These are phyloP conservation scores for Entamoeba nuttalli DNA, from an alignment of 208 protist genomes.

Conservation along the genomic window DNA sequence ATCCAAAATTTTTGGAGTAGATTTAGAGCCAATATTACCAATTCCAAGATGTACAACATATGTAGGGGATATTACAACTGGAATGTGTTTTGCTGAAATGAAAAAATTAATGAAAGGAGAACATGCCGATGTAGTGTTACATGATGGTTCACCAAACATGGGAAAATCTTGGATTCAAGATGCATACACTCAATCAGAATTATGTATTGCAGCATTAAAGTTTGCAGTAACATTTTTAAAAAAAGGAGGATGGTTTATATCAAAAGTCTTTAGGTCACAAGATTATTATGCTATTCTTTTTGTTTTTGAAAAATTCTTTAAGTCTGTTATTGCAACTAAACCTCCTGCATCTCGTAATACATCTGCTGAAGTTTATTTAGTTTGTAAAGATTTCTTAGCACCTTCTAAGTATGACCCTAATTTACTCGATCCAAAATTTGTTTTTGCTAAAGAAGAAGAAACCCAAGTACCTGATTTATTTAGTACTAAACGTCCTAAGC, in stretches of 20 bases:
- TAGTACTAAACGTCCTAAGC: neutral
- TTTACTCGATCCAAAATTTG: constrained; percentile 75
- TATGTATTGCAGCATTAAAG: neutral
- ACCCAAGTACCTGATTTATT: neutral
- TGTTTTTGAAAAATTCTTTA: constrained; percentile 90
- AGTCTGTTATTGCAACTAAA: constrained; percentile 90
- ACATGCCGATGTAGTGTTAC: constrained; percentile 68
- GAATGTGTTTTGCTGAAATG: constrained; percentile 68
- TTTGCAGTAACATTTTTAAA: neutral
- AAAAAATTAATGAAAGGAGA: constrained; percentile 72
- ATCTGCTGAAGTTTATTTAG: constrained; percentile 94
- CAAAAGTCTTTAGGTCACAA: constrained; percentile 94
- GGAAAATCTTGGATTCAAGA: constrained; percentile 89
- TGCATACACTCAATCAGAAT: constrained; percentile 71
- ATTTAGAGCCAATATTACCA: constrained; percentile 76
- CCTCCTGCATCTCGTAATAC: constrained; percentile 80
- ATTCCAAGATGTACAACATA: constrained; percentile 77
- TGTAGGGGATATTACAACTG: constrained; percentile 89
- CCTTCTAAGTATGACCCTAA: constrained; percentile 79
- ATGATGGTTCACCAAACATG: constrained; percentile 98
- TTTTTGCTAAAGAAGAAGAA: constrained; percentile 65
- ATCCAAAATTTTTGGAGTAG: constrained; percentile 75
- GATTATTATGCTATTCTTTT: constrained; percentile 91
- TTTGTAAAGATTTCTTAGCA: constrained; percentile 81
- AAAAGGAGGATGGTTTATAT: constrained; percentile 71